A percentile compares a stretch with the other conserved stretches of the same genome.
phyloP scores from a whole-genome alignment of 1,284 basidiomycete genomes.

The Naganishia sp. region DNA sequence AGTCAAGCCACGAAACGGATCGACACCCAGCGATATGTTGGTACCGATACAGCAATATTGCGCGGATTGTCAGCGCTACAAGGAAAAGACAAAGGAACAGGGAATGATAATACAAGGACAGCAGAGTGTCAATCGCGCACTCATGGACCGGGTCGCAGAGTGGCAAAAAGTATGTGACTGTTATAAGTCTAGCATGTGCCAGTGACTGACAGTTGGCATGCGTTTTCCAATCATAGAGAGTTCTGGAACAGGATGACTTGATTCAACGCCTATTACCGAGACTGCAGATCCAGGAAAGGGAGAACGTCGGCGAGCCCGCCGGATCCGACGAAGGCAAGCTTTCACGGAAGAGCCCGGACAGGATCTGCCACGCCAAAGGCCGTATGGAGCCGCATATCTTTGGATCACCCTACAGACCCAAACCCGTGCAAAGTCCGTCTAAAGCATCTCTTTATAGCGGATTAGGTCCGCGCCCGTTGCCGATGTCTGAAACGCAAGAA shows the following conservation, averaged over 20 bases:
- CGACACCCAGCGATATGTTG: neutral
- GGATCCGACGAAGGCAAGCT: neutral
- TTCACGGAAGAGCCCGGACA: constrained; percentile 9
- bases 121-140: constrained; percentile 48
- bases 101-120: constrained; percentile 50
- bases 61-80: constrained; percentile 15
- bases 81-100: constrained; percentile 45
- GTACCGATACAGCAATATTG: constrained; percentile 11
- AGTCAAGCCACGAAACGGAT: too few relatives aligned
- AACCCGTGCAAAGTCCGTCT: constrained; percentile 32
- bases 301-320: constrained; percentile 3
- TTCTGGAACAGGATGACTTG: constrained; percentile 48
- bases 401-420: constrained; percentile 40
- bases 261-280: constrained; percentile 45
- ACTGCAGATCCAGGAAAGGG: constrained; percentile 12
- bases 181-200: neutral
- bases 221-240: constrained; percentile 43
- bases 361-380: neutral
- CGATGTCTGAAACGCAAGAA: constrained; percentile 46
- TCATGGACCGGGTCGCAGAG: constrained; percentile 47
- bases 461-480: constrained; percentile 40
- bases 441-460: constrained; percentile 17
- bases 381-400: neutral
- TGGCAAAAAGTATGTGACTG: constrained; percentile 46
- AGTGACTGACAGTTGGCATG: too few relatives aligned